These are phyloP conservation scores for Malassezia equina DNA, from an alignment of 1,284 basidiomycete genomes.

Conservation along the genomic window DNA sequence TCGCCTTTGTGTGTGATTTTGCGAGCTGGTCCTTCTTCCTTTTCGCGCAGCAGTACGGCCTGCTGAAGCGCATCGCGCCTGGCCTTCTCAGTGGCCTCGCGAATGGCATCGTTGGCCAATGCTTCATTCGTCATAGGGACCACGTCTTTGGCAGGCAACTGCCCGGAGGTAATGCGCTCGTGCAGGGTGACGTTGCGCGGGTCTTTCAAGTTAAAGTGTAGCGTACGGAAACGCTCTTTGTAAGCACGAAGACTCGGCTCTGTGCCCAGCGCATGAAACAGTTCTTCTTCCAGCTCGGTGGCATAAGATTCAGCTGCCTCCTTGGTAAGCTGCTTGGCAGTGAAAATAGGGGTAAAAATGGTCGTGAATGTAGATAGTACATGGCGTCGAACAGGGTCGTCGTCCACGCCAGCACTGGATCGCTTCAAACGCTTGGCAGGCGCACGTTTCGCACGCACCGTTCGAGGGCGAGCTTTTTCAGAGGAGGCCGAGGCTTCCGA, in stretches of 20 bases:
- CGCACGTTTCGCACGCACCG: not conserved
- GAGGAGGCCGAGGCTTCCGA: not conserved
- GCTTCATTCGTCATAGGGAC: conserved; percentile 37
- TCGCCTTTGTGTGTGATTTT: conserved; percentile 49
- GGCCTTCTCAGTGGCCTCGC: conserved; percentile 37
- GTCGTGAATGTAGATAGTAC: conserved; percentile 12
- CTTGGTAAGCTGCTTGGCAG: not conserved
- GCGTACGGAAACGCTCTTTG: conserved; percentile 41
- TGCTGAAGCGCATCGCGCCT: conserved; percentile 35
- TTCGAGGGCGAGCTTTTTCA: not conserved
- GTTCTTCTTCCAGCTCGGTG: conserved; percentile 7
- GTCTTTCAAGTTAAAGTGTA: conserved; percentile 46
- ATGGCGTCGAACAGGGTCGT: conserved; percentile 14
- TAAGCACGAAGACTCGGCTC: conserved; percentile 18
- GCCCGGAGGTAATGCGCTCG: conserved; percentile 31
- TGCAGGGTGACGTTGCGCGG: conserved; percentile 37
- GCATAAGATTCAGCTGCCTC: conserved; percentile 1
- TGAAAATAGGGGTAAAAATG: conserved; percentile 10
- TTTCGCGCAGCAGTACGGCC: conserved; percentile 28
- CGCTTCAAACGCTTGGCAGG: not conserved
- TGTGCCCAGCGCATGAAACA: conserved; percentile 4
- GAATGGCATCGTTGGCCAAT: conserved; percentile 42
- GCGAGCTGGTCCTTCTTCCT: conserved; percentile 29
- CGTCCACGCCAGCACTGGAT: not conserved
- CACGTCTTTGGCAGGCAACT: conserved; percentile 27